Evolutionary conservation across 257 asterid species (phyloP), one percentile per base, ranked within the genome.

Genomic region (Euphrasia confusa): DNA sequence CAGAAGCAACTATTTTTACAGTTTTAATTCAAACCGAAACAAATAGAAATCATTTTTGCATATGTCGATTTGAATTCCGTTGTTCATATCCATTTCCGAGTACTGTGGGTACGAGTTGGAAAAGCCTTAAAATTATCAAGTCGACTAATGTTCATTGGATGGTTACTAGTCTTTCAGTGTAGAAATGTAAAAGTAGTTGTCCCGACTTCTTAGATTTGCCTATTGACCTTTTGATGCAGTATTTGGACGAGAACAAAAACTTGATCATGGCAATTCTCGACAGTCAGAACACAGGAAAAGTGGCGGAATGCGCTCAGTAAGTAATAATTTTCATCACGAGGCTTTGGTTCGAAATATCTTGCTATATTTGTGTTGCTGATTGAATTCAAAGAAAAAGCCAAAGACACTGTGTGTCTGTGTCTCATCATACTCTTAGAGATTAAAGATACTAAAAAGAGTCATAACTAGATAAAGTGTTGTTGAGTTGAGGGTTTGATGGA

Each of bases 301-400:
- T 86, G 71, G 81, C 95, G 11, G 99, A 92, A 82, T 89, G 96
- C 71, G 97, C 97, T 15, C 96, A 92, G 99, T 89, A 72, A 86
- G 97, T 83, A 40, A 7, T 13, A 8, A 8, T 8, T 37, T 37
- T 11, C 1, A 33, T 1, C 42, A 8, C 42, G 42, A 1, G 10
- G 12, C 11, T 7, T 8, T 37, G 42, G 10, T 37, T 37, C 10
- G 42, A 1, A 8, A 9, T 37, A 37, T 37, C 11, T 37, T 37
- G 42, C 10, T 35, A 7, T 35, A 35, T 35, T 30, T 30, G 33
- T 30, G 33, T 30, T 30, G 33, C 33, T 30, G 33, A 30, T 30
- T 30, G 33, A 30, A 30, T 30, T 30, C 33, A 30, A 30, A 30
- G 33, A 30, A 30, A 30, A 5, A 30, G 33, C 33, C 4, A 5